These are phyloP conservation scores for Ceratocystis cubensis DNA, from an alignment of 2,329 filamentous ascomycete genomes.

Conservation along the genomic window DNA sequence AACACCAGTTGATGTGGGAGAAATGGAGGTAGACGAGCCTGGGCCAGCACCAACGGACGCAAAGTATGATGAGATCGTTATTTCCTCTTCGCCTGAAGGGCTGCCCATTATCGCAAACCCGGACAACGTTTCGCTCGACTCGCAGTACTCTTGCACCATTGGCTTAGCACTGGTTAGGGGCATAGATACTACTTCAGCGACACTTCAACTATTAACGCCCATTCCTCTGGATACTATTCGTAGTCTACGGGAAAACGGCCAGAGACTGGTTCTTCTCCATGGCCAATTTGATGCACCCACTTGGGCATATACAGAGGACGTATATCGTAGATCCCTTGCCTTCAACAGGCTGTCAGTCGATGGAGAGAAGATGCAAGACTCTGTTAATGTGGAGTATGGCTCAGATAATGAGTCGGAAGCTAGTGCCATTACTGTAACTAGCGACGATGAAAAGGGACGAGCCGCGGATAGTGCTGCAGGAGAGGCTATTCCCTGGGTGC, in stretches of 20 bases:
- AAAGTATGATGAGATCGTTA: slow-evolving; percentile 14
- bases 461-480: slow-evolving; percentile 21
- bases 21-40: slow-evolving; percentile 22
- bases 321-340: slow-evolving; percentile 32
- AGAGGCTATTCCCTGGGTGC: slow-evolving; percentile 44
- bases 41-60: slow-evolving; percentile 2
- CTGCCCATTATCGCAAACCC: slow-evolving; percentile 51
- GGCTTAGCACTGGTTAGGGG: slow-evolving; percentile 59
- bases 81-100: slow-evolving; percentile 36
- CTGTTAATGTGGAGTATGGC: slow-evolving; percentile 23
- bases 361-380: slow-evolving; percentile 22
- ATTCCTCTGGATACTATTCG: slow-evolving; percentile 33
- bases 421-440: slow-evolving; percentile 28
- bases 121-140: slow-evolving; percentile 44
- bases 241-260: slow-evolving; percentile 31
- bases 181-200: slow-evolving; percentile 42
- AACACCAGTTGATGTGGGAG: slow-evolving; percentile 17
- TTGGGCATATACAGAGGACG: slow-evolving; percentile 57
- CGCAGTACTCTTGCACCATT: slow-evolving; percentile 44
- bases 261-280: slow-evolving; percentile 49
- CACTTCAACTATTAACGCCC: slow-evolving; percentile 55
- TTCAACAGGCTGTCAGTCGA: slow-evolving; percentile 19
- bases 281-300: slow-evolving; percentile 56
- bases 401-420: slow-evolving; percentile 27
- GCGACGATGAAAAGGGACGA: slow-evolving; percentile 16